Evolutionary conservation across 2,329 filamentous ascomycete species (phyloP).

Genomic region (Gnomoniopsis smithogilvyi): DNA sequence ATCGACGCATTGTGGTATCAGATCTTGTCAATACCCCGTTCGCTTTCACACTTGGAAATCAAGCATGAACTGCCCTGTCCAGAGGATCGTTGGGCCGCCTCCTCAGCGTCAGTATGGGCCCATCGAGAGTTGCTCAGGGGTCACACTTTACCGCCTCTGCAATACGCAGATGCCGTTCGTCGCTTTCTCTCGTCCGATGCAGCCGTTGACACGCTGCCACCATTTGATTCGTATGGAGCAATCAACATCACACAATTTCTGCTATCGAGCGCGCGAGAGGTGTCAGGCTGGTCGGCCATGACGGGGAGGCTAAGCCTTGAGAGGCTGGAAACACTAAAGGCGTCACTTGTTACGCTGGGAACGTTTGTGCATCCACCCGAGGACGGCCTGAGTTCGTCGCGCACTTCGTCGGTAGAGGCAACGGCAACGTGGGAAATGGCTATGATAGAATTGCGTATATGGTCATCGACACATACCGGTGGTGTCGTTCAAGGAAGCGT

Average conservation of each 20-base stretch:
- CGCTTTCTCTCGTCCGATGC: conserved; percentile 31
- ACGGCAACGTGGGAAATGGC: conserved; percentile 37
- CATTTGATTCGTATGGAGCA: conserved; percentile 38
- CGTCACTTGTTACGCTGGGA: conserved; percentile 32
- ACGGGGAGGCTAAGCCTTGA: conserved; percentile 38
- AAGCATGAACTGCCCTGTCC: conserved; percentile 41
- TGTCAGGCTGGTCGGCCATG: conserved; percentile 41
- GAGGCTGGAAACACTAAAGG: conserved; percentile 31
- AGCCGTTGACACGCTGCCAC: conserved; percentile 25
- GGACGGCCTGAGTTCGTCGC: conserved; percentile 4
- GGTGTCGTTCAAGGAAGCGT: conserved; percentile 35
- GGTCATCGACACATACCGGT: conserved; percentile 37
- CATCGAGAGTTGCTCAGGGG: conserved; percentile 27
- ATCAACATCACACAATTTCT: conserved; percentile 39
- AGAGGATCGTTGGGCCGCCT: conserved; percentile 33
- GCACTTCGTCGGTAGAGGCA: conserved; percentile 15
- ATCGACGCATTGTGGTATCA: conserved; percentile 42
- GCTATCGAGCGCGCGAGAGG: conserved; percentile 37
- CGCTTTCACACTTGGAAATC: conserved; percentile 38
- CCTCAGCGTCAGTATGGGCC: conserved; percentile 33
- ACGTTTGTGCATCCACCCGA: conserved; percentile 26
- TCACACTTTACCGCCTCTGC: conserved; percentile 20
- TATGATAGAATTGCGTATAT: conserved; percentile 39
- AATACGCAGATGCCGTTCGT: conserved; percentile 35
- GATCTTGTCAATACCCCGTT: conserved; percentile 34